Conservation (phyloP, 371 early-diverging fungal species). For the Smittium culicis region DNA sequence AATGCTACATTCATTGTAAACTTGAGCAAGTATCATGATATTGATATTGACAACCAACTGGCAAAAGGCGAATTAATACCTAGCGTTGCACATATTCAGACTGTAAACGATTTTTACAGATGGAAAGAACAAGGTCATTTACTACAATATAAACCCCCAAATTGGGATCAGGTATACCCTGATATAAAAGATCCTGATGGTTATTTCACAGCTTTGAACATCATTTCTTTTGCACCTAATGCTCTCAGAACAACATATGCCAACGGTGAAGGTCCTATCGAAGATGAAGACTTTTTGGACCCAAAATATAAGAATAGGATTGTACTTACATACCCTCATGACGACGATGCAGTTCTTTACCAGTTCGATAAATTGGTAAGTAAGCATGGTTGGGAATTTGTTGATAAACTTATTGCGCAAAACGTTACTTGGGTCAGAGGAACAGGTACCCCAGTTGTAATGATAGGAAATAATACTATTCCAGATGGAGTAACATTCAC, state of each 20-base stretch:
- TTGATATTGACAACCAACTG: no score
- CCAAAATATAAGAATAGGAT: slow-evolving; percentile 5
- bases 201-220: not conserved
- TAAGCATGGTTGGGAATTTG: not conserved
- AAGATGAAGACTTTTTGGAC: not conserved
- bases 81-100: not conserved
- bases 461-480: not conserved
- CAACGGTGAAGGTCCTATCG: not conserved
- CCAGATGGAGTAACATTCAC: no score
- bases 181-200: slow-evolving; percentile 3
- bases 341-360: slow-evolving; percentile 3
- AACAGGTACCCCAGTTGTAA: not conserved
- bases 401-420: not conserved
- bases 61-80: not conserved
- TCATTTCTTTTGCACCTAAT: not conserved
- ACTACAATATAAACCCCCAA: not conserved
- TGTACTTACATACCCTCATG: not conserved
- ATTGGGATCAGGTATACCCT: not conserved
- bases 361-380: not conserved
- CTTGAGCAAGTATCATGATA: not conserved
- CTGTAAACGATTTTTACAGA: not conserved
- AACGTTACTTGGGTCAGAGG: slow-evolving; percentile 5
- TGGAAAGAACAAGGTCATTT: not conserved
- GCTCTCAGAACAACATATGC: not conserved
- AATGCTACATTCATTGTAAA: not conserved